Evolutionary conservation across 257 asterid species (phyloP), one percentile per base, ranked within the genome.

Genomic region (Solanum etuberosum): DNA sequence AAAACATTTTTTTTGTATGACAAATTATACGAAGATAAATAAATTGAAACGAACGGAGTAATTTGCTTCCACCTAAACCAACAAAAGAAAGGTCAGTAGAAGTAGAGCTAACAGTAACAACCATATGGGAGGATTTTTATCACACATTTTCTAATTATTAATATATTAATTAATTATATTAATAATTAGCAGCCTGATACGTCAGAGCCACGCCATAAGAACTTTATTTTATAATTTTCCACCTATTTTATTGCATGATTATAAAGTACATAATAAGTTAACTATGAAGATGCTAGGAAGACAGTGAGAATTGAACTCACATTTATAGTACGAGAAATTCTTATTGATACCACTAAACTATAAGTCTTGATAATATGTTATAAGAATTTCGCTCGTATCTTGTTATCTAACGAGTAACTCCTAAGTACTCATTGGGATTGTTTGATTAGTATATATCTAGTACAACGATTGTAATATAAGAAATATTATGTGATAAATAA

Each of bases 51-150:
- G 1, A 6, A 31, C 1, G 1, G 5, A 14, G 1, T 6, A 67
- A 6, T 32, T 71, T 71, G 16, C 27, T 34, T 29, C 29, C 80
- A 34, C 43, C 46, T 34, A 23, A 74, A 21, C 88, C 83, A 89
- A 78, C 14, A 87, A 87, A 89, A 54, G 92, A 91, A 88, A 90
- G 89, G 85, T 88, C 63, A 46, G 14, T 84, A 43, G 71, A 90
- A 87, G 90, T 86, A 85, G 83, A 91, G 77, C 85, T 81, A 83
- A 83, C 74, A 83, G 80, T 74, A 83, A 83, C 74, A 54, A 23
- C 73, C 83, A 37, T 21, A 38, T 27, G 15, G 83, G 54, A 37
- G 25, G 83, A 5, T 21, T 11, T 12, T 74, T 74, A 74, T 74
- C 57, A 37, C 32, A 74, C 83, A 74, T 74, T 74, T 74, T 11